phyloP scores from a whole-genome alignment of 148 eudicot genomes.

The Cornus suecica region DNA sequence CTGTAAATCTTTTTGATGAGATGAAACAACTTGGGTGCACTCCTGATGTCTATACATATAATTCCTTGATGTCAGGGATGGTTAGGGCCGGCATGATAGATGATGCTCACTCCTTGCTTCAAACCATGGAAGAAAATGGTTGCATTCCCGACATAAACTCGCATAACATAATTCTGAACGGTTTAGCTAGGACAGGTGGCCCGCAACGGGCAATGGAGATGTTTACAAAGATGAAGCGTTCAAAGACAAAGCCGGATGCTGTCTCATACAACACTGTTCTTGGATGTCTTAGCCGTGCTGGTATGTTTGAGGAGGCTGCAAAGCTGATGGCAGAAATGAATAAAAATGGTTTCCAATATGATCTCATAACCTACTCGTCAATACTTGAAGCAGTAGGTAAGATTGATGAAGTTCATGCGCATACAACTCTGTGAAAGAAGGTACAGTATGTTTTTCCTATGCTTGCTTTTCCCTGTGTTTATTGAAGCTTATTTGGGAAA shows the following conservation, averaged over 20 bases:
- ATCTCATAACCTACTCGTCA: slow-evolving; percentile 81
- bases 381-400: slow-evolving; percentile 95
- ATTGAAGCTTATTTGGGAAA: background rate
- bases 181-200: slow-evolving; percentile 73
- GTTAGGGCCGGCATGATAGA: slow-evolving; percentile 75
- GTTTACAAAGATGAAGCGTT: slow-evolving; percentile 70
- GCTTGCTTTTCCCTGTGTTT: background rate
- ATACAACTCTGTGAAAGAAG: slow-evolving; percentile 13
- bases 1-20: slow-evolving; percentile 76
- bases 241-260: slow-evolving; percentile 63
- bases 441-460: background rate
- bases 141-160: slow-evolving; percentile 81
- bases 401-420: slow-evolving; percentile 55
- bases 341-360: slow-evolving; percentile 67
- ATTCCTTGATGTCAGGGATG: slow-evolving; percentile 94
- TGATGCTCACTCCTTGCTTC: slow-evolving; percentile 70
- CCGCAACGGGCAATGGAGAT: slow-evolving; percentile 68
- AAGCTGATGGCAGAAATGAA: slow-evolving; percentile 89
- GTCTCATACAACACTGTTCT: slow-evolving; percentile 91
- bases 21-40: slow-evolving; percentile 72
- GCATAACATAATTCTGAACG: slow-evolving; percentile 76
- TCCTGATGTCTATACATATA: slow-evolving; percentile 80
- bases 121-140: slow-evolving; percentile 72
- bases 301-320: slow-evolving; percentile 97
- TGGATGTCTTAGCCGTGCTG: slow-evolving; percentile 88